These are phyloP conservation scores for Fistulinella prunicolor DNA, from an alignment of 768 basidiomycete genomes.

Conservation along the genomic window DNA sequence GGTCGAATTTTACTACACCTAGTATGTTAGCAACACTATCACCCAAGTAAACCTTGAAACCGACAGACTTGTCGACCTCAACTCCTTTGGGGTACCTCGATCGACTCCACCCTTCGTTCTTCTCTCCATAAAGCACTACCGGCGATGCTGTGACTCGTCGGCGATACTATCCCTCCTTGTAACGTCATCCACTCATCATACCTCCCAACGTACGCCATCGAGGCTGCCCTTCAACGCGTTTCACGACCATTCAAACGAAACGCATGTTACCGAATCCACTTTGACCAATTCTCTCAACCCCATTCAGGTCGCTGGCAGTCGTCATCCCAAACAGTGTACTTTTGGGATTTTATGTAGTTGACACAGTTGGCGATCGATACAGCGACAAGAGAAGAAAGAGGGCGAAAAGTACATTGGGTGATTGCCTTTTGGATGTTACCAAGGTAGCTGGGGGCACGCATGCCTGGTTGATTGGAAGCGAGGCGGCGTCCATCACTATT, in stretches of 20 bases:
- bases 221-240: constrained; percentile 54
- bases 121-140: constrained; percentile 58
- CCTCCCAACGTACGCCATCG: constrained; percentile 72
- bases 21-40: constrained; percentile 95
- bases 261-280: too few species aligned
- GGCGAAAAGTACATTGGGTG: constrained; percentile 37
- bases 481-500: too few species aligned
- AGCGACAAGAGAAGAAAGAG: constrained; percentile 45
- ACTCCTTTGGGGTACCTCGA: constrained; percentile 40
- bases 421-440: constrained; percentile 67
- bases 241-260: constrained; percentile 31
- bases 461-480: constrained; percentile 60
- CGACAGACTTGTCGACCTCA: constrained; percentile 67
- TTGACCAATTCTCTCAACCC: constrained; percentile 66
- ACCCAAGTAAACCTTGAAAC: constrained; percentile 94
- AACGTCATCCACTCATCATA: too few species aligned
- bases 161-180: too few species aligned
- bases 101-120: constrained; percentile 40
- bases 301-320: constrained; percentile 84
- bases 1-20: constrained; percentile 95
- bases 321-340: constrained; percentile 93
- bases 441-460: constrained; percentile 70
- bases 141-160: too few species aligned
- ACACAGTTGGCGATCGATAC: constrained; percentile 74
- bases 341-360: constrained; percentile 88